Evolutionary conservation across 2,329 filamentous ascomycete genomes (phyloP).

Genomic region (Xylaria sp.): DNA sequence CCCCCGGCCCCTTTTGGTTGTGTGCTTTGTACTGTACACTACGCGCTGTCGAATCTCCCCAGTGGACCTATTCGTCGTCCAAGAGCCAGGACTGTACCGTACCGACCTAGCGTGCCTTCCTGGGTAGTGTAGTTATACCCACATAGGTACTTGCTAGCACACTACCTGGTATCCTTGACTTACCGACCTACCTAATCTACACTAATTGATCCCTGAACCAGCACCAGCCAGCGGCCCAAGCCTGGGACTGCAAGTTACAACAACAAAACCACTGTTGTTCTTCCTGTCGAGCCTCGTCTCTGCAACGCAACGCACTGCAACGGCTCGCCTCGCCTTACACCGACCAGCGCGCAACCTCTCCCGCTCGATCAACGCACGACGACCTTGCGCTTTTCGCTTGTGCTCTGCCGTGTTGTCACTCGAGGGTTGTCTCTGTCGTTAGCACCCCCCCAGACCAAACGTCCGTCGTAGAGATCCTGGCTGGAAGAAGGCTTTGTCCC

Average conservation of each 20-base stretch:
- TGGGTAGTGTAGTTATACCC: constrained; percentile 2
- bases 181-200: constrained; percentile 18
- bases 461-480: constrained; percentile 35
- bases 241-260: constrained; percentile 34
- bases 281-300: constrained; percentile 34
- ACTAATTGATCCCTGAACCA: constrained; percentile 37
- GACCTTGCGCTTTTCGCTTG: constrained; percentile 22
- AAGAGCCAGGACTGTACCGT: constrained; percentile 7
- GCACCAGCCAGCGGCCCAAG: constrained; percentile 34
- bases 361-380: constrained; percentile 24
- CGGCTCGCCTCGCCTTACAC: constrained; percentile 22
- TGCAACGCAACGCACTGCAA: constrained; percentile 32
- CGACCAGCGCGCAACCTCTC: constrained; percentile 29
- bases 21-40: constrained; percentile 18
- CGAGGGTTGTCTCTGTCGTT: constrained; percentile 18
- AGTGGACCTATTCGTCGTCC: background rate
- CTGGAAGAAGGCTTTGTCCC: constrained; percentile 37
- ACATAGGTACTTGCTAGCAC: constrained; percentile 11
- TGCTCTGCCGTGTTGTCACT: constrained; percentile 23
- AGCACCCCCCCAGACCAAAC: constrained; percentile 9
- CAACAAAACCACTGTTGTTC: constrained; percentile 38
- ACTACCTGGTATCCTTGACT: constrained; percentile 16
- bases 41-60: constrained; percentile 3
- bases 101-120: background rate
- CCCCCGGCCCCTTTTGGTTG: constrained; percentile 7